These are phyloP conservation scores for Cercospora sp. DNA, from an alignment of 2,329 filamentous ascomycete species.

Conservation along the genomic window DNA sequence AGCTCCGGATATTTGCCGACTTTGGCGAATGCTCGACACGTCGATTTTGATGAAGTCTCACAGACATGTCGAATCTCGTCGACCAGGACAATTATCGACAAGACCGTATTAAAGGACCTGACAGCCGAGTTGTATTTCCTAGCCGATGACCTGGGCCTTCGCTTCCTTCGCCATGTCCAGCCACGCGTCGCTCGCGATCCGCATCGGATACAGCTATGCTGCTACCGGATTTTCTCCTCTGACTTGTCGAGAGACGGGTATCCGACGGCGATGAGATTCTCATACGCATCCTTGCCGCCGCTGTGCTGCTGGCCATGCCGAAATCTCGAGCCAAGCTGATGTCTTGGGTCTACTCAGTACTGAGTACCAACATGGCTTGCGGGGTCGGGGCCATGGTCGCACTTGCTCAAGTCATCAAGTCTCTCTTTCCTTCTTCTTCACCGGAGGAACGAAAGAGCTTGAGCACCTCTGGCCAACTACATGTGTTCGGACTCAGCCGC, in stretches of 20 bases:
- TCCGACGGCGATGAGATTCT: background rate
- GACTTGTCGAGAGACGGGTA: background rate
- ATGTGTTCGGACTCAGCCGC: background rate
- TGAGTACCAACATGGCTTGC: too few species aligned
- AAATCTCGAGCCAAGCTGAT: background rate
- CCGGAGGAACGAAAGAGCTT: background rate
- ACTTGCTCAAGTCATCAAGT: background rate
- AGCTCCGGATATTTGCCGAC: conserved; percentile 13
- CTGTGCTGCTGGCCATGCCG: background rate
- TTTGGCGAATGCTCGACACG: background rate
- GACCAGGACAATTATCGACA: background rate
- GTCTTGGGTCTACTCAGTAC: too few species aligned
- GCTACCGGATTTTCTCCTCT: background rate
- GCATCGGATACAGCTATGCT: background rate
- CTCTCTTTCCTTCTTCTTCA: background rate
- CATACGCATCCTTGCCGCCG: background rate
- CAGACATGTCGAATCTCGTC: background rate
- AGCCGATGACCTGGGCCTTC: background rate
- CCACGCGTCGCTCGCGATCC: background rate
- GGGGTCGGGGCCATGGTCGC: background rate
- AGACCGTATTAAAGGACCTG: background rate
- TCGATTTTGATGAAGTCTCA: background rate
- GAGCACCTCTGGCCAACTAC: background rate
- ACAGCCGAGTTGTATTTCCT: background rate
- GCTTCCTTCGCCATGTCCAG: background rate